phyloP scores from a whole-genome alignment of 805 yeast genomes.

The Wickerhamiella sergipiensis region DNA sequence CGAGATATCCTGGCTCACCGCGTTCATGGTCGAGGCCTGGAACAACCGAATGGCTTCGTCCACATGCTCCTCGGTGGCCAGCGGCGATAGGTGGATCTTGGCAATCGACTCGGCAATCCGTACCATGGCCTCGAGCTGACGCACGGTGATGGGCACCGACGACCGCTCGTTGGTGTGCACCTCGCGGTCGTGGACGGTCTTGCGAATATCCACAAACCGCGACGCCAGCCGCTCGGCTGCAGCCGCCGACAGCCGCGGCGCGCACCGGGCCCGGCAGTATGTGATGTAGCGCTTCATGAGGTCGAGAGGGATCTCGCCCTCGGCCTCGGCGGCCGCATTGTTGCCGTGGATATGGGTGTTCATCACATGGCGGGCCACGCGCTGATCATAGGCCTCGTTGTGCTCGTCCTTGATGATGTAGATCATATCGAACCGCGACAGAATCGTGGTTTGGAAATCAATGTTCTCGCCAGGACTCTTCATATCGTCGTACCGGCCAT shows the following conservation, averaged over 20 bases:
- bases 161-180: slow-evolving; percentile 74
- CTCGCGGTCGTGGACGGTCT: slow-evolving; percentile 69
- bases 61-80: slow-evolving; percentile 80
- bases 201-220: slow-evolving; percentile 83
- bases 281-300: slow-evolving; percentile 87
- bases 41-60: slow-evolving; percentile 90
- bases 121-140: slow-evolving; percentile 94
- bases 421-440: slow-evolving; percentile 97
- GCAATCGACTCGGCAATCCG: slow-evolving; percentile 94
- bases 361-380: slow-evolving; percentile 91
- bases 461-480: slow-evolving; percentile 96
- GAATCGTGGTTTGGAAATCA: slow-evolving; percentile 91
- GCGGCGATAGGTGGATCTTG: slow-evolving; percentile 65
- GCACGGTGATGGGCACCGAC: slow-evolving; percentile 90
- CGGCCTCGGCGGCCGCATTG: slow-evolving; percentile 38
- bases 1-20: slow-evolving; percentile 52
- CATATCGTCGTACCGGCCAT: slow-evolving; percentile 91
- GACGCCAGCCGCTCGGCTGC: slow-evolving; percentile 85
- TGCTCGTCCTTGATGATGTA: slow-evolving; percentile 94
- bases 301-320: slow-evolving; percentile 76
- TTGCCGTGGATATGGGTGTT: slow-evolving; percentile 78
- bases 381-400: slow-evolving; percentile 67
- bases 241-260: slow-evolving; percentile 78
- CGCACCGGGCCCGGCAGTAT: slow-evolving; percentile 79
- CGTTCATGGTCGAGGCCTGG: slow-evolving; percentile 96